Evolutionary conservation across 208 protist genomes (phyloP).

Genomic region (Leishmania aethiopica): DNA sequence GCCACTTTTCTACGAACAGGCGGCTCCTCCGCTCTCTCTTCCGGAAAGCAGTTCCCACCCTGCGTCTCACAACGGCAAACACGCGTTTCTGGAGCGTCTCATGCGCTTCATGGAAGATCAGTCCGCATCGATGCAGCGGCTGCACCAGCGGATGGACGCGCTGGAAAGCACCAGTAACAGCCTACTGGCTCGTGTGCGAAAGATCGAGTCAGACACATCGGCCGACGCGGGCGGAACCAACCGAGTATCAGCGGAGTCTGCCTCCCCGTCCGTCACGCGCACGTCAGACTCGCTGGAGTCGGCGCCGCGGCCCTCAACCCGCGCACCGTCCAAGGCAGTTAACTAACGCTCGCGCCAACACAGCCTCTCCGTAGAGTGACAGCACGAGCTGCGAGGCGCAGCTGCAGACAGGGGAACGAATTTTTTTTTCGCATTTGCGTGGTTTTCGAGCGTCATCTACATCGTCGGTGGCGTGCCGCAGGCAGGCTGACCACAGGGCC

Average conservation of each 20-base stretch:
- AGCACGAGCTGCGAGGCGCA: not conserved
- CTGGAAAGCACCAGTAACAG: constrained; percentile 25
- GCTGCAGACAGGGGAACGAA: not conserved
- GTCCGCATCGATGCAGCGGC: constrained; percentile 16
- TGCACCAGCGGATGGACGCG: constrained; percentile 22
- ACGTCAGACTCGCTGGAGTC: constrained; percentile 26
- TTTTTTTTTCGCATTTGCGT: not conserved
- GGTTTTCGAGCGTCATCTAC: not conserved
- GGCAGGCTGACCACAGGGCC: not conserved
- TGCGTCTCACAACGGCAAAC: not conserved
- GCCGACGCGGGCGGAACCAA: not conserved
- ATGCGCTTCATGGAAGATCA: constrained; percentile 33
- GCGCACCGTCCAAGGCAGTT: constrained; percentile 34
- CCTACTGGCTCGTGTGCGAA: constrained; percentile 18
- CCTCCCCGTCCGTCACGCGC: constrained; percentile 27
- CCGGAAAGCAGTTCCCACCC: not conserved
- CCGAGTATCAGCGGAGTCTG: constrained; percentile 23
- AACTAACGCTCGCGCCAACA: not conserved
- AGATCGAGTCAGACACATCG: constrained; percentile 7
- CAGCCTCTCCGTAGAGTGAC: not conserved
- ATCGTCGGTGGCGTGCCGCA: not conserved
- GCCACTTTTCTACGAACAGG: not conserved
- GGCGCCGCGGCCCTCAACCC: constrained; percentile 10
- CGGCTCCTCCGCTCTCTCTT: not conserved
- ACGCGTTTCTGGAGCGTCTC: constrained; percentile 14